These are phyloP conservation scores for Coemansia javaensis DNA, from an alignment of 192 early-diverging fungal genomes.

Conservation along the genomic window DNA sequence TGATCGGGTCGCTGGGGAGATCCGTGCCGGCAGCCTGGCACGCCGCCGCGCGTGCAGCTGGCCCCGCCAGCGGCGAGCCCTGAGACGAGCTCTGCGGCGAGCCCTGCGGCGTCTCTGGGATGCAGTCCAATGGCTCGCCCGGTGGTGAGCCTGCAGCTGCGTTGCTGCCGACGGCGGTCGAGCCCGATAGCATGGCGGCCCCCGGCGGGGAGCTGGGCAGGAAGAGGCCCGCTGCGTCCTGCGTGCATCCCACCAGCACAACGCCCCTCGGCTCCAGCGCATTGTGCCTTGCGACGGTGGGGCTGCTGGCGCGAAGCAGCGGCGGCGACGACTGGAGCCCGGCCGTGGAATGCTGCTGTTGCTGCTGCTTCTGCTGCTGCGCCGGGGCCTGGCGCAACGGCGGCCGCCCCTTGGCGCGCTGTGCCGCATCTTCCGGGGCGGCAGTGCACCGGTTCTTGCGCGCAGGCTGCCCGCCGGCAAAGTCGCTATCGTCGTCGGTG, in stretches of 20 bases:
- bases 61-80: neutral
- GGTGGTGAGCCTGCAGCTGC: slow-evolving; percentile 3
- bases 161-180: slow-evolving; percentile 1
- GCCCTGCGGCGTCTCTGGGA: slow-evolving; percentile 17
- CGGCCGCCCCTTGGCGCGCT: too few species aligned
- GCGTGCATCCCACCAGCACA: slow-evolving; percentile 15
- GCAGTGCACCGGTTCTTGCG: too few species aligned
- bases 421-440: too few species aligned
- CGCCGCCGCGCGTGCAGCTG: neutral
- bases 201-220: neutral
- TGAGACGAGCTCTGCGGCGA: neutral
- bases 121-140: neutral
- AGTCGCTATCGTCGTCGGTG: slow-evolving; percentile 15
- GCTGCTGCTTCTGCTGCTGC: too few species aligned
- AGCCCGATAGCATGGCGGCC: neutral
- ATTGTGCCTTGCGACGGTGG: slow-evolving; percentile 19
- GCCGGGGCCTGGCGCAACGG: neutral
- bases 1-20: slow-evolving; percentile 36
- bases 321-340: slow-evolving; percentile 25
- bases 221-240: neutral
- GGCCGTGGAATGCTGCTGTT: too few species aligned
- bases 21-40: slow-evolving; percentile 5
- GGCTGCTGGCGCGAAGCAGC: slow-evolving; percentile 31
- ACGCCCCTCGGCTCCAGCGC: neutral
- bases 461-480: slow-evolving; percentile 7